A percentile compares a stretch with the other conserved stretches of the same genome.
phyloP scores from a whole-genome alignment of 2,329 filamentous ascomycete genomes.

The Xylariaceae sp. region DNA sequence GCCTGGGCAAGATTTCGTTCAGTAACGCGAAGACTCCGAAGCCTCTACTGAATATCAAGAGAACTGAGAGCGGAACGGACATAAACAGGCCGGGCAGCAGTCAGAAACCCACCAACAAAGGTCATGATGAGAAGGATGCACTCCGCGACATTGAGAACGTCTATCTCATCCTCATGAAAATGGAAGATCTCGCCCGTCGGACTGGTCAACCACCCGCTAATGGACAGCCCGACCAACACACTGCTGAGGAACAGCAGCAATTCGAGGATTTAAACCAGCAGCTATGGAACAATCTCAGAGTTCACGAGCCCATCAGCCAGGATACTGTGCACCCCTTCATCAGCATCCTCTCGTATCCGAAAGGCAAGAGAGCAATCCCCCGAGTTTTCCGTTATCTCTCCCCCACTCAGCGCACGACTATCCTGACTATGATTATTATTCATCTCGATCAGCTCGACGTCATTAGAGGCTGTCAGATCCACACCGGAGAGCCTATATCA shows the following conservation, averaged over 20 bases:
- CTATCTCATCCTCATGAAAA: conserved; percentile 83
- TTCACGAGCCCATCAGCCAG: conserved; percentile 83
- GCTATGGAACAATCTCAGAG: conserved; percentile 84
- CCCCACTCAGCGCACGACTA: conserved; percentile 88
- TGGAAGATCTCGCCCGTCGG: conserved; percentile 87
- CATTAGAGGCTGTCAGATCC: conserved; percentile 74
- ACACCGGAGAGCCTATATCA: conserved; percentile 64
- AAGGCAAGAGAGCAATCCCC: conserved; percentile 94
- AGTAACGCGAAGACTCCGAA: conserved; percentile 98
- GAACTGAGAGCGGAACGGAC: conserved; percentile 66
- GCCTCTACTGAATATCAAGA: conserved; percentile 92
- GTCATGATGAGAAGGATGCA: conserved; percentile 74
- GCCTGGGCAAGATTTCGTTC: conserved; percentile 96
- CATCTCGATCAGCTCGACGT: conserved; percentile 92
- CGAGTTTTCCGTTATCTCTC: conserved; percentile 92
- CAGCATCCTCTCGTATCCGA: conserved; percentile 87
- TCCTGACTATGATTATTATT: conserved; percentile 92
- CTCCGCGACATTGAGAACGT: conserved; percentile 85
- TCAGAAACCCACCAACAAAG: conserved; percentile 40
- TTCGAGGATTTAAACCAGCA: conserved; percentile 81
- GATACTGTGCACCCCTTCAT: conserved; percentile 90
- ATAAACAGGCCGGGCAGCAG: conserved; percentile 50
- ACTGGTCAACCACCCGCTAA: conserved; percentile 65
- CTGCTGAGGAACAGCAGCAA: conserved; percentile 71
- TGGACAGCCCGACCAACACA: conserved; percentile 63